phyloP scores from a whole-genome alignment of 225 moss, liverwort and hornwort species.

The Anthoceros angustus region DNA sequence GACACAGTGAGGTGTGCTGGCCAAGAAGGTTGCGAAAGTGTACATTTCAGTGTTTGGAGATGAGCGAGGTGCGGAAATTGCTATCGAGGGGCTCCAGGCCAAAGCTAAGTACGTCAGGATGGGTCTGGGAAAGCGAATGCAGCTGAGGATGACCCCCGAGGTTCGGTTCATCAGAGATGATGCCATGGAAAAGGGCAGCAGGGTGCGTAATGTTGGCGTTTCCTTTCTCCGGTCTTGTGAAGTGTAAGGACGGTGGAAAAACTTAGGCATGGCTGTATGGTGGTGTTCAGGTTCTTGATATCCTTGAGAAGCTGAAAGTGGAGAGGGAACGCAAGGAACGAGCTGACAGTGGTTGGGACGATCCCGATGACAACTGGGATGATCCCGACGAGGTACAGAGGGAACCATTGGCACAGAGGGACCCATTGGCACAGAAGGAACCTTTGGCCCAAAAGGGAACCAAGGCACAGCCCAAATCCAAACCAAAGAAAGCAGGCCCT shows the following conservation, averaged over 20 bases:
- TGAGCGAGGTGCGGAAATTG: constrained; percentile 71
- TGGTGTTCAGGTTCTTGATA: constrained; percentile 43
- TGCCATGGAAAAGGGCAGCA: constrained; percentile 69
- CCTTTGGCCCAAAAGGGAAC: background rate
- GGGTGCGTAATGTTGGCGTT: constrained; percentile 18
- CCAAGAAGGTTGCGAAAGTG: constrained; percentile 74
- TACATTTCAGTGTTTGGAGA: constrained; percentile 90
- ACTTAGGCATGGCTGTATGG: background rate
- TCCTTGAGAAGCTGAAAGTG: constrained; percentile 75
- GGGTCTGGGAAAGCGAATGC: constrained; percentile 78
- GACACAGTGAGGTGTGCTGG: background rate
- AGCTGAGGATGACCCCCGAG: constrained; percentile 84
- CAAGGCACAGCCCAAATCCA: background rate
- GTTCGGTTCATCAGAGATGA: constrained; percentile 90
- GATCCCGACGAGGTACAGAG: constrained; percentile 9
- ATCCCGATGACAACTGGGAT: constrained; percentile 28
- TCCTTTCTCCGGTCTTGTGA: background rate
- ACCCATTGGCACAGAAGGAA: background rate
- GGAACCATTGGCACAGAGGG: background rate
- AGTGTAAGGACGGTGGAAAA: background rate
- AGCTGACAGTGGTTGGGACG: constrained; percentile 13
- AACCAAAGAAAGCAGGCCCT: background rate
- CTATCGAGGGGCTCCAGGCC: constrained; percentile 68
- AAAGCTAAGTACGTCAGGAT: constrained; percentile 84
- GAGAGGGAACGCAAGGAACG: constrained; percentile 58